Conservation (phyloP, 139 green algal genomes). For the Chlorella vulgaris region DNA sequence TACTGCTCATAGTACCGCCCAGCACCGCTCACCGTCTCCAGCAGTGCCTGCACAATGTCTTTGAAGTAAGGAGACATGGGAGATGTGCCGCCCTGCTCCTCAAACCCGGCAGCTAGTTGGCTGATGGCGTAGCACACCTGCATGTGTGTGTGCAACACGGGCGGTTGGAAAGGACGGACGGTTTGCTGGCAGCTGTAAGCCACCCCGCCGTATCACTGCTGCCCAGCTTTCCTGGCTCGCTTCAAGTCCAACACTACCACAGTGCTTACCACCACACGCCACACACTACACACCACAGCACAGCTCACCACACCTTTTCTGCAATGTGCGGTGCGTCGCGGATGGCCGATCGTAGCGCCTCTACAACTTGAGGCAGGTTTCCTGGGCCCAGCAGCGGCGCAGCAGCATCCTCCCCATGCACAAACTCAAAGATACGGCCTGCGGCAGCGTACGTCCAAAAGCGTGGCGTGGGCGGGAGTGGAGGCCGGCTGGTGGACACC, state of each 20-base stretch:
- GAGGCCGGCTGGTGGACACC: no score
- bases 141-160: no score
- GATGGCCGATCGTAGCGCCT: constrained; percentile 66
- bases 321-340: constrained; percentile 87
- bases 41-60: constrained; percentile 79
- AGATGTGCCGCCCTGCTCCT: constrained; percentile 52
- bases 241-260: no score
- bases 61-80: constrained; percentile 89
- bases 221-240: no score
- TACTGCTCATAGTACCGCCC: neutral
- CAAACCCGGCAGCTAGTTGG: constrained; percentile 80
- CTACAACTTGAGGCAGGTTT: constrained; percentile 71
- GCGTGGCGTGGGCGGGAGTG: neutral
- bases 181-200: no score
- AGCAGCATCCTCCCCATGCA: constrained; percentile 69
- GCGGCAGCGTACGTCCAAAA: neutral
- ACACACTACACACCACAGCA: no score
- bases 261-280: no score
- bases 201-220: no score
- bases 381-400: constrained; percentile 56
- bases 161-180: no score
- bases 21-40: constrained; percentile 60
- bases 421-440: constrained; percentile 93
- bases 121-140: constrained; percentile 85
- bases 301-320: constrained; percentile 63